phyloP scores from a whole-genome alignment of 257 asterid species.

The Capsicum baccatum region DNA sequence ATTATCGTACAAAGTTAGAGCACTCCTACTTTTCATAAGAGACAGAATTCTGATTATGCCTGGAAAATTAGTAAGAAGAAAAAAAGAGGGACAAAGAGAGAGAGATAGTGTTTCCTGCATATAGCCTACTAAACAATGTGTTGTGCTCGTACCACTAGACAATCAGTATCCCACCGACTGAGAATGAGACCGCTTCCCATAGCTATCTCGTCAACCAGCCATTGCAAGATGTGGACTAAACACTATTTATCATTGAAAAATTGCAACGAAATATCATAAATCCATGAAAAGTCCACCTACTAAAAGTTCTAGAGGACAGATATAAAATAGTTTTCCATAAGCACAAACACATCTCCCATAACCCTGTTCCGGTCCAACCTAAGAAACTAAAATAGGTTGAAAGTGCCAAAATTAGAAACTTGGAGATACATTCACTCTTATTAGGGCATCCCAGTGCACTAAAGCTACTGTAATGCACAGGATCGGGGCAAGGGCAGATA shows the following conservation, averaged over 20 bases:
- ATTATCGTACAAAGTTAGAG: not conserved
- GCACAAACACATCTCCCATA: not conserved
- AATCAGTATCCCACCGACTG: not conserved
- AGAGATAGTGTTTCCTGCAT: too few species aligned
- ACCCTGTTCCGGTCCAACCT: not conserved
- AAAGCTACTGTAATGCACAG: too few species aligned
- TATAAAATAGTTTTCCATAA: not conserved
- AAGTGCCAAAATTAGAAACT: not conserved
- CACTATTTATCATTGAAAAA: constrained; percentile 2
- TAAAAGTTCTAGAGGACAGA: not conserved
- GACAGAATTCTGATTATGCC: not conserved
- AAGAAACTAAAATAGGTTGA: constrained; percentile 17
- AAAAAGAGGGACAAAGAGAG: too few species aligned
- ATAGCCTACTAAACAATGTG: too few species aligned
- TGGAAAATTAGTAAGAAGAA: not conserved
- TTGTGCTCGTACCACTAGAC: too few species aligned
- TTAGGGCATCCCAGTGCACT: not conserved
- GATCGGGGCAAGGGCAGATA: too few species aligned
- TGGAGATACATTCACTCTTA: constrained; percentile 12
- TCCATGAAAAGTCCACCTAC: not conserved
- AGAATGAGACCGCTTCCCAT: constrained; percentile 35
- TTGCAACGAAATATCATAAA: not conserved
- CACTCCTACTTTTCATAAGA: not conserved
- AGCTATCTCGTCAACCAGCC: constrained; percentile 39
- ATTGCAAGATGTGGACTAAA: constrained; percentile 8